phyloP scores from a whole-genome alignment of 2,329 filamentous ascomycete species.

The Aspergillus vadensis region DNA sequence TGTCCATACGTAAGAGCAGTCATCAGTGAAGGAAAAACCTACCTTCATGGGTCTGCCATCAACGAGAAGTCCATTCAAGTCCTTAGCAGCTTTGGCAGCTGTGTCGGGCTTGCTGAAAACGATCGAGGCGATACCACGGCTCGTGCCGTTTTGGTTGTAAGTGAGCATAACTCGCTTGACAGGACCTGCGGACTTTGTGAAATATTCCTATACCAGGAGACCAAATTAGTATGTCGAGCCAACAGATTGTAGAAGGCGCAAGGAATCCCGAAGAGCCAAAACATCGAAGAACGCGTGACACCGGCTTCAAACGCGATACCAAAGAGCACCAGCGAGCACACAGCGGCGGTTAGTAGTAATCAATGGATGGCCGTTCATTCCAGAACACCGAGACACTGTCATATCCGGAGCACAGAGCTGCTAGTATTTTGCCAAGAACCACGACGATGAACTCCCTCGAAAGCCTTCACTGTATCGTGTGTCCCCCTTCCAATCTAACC shows the following conservation, averaged over 20 bases:
- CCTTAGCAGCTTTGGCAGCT: slow-evolving; percentile 79
- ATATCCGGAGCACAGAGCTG: neutral
- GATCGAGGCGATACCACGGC: slow-evolving; percentile 89
- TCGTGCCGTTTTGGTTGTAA: slow-evolving; percentile 89
- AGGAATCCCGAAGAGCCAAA: slow-evolving; percentile 28
- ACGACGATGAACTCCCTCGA: neutral
- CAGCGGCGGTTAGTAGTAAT: slow-evolving; percentile 53
- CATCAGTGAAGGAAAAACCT: slow-evolving; percentile 27
- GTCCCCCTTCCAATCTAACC: neutral
- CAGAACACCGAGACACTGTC: neutral
- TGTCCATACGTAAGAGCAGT: neutral
- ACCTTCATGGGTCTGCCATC: slow-evolving; percentile 92
- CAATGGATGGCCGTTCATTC: slow-evolving; percentile 11
- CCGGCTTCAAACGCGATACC: slow-evolving; percentile 27
- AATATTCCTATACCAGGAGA: slow-evolving; percentile 82
- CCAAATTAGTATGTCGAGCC: slow-evolving; percentile 48
- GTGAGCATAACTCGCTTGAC: slow-evolving; percentile 90
- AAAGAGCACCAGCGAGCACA: slow-evolving; percentile 62
- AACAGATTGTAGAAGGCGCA: slow-evolving; percentile 24
- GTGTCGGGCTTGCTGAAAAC: slow-evolving; percentile 79
- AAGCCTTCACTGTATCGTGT: neutral
- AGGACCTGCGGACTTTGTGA: slow-evolving; percentile 79
- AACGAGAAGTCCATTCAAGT: slow-evolving; percentile 85
- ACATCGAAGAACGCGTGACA: slow-evolving; percentile 30
- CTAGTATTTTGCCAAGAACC: neutral